Conservation (phyloP, 2,329 filamentous ascomycete species). For the Trichoderma oligosporum region DNA sequence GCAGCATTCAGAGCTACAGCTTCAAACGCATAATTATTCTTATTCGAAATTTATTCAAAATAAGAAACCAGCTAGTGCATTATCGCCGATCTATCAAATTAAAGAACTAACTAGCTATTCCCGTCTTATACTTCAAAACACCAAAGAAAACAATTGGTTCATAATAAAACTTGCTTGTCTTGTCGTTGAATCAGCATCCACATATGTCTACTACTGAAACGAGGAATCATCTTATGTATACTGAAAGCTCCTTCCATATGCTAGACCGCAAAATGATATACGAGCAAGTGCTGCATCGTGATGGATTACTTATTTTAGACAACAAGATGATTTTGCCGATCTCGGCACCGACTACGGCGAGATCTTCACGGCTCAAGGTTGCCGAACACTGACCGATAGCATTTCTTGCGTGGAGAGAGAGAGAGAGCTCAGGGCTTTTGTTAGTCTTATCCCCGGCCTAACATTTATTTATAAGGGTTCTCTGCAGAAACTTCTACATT, state of each 20-base stretch:
- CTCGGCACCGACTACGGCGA: slow-evolving; percentile 26
- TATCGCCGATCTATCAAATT: neutral
- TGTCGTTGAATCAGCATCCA: neutral
- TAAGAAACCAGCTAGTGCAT: neutral
- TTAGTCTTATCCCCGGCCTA: neutral
- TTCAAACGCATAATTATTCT: neutral
- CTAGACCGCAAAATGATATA: neutral
- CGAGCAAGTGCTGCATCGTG: neutral
- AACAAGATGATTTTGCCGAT: slow-evolving; percentile 20
- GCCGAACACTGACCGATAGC: slow-evolving; percentile 12
- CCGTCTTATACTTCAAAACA: neutral
- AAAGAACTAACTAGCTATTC: too few species aligned
- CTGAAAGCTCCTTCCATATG: neutral
- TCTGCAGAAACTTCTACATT: neutral
- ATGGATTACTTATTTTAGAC: neutral
- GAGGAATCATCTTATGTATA: neutral
- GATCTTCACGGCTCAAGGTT: slow-evolving; percentile 4
- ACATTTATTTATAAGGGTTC: neutral
- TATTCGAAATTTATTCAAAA: neutral
- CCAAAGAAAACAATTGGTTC: neutral
- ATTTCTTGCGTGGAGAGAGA: neutral
- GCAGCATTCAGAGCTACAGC: neutral
- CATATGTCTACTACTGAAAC: neutral
- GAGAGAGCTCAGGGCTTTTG: neutral
- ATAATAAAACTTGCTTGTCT: neutral